Percentiles rank a stretch among this genome's conserved stretches.
Conservation (phyloP, 805 yeast genomes). For the Candida manassasensis region DNA sequence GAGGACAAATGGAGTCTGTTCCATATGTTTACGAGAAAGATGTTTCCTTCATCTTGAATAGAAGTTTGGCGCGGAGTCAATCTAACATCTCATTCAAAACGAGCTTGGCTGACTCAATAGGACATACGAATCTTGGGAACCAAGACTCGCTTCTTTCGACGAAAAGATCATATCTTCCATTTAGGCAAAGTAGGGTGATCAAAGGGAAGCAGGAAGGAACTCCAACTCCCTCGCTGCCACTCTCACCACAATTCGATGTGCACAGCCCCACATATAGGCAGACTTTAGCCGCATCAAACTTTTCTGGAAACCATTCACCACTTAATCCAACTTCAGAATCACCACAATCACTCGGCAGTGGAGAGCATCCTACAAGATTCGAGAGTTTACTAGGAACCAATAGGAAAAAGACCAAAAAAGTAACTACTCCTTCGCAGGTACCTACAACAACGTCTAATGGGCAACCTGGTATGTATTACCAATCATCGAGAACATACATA, state of each 20-base stretch:
- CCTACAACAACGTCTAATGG: slow-evolving; percentile 11
- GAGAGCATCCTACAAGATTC: slow-evolving; percentile 19
- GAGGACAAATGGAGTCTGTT: slow-evolving; percentile 60
- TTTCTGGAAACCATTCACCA: slow-evolving; percentile 6
- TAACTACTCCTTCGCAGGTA: slow-evolving; percentile 4
- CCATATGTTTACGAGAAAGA: slow-evolving; percentile 78
- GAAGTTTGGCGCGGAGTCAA: slow-evolving; percentile 67
- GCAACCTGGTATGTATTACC: slow-evolving; percentile 6
- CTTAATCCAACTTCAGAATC: slow-evolving; percentile 2
- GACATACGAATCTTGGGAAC: slow-evolving; percentile 13
- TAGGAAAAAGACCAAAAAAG: slow-evolving; percentile 19
- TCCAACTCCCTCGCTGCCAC: slow-evolving; percentile 20
- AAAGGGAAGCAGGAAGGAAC: slow-evolving; percentile 13
- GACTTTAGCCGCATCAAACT: slow-evolving; percentile 8
- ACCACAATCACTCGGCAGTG: slow-evolving; percentile 2
- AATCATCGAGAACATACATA: background rate
- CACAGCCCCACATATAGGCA: slow-evolving; percentile 11
- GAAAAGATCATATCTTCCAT: slow-evolving; percentile 39
- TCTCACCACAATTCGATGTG: slow-evolving; percentile 18
- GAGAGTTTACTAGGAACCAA: slow-evolving; percentile 23
- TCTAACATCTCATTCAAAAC: slow-evolving; percentile 77
- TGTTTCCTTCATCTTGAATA: slow-evolving; percentile 68
- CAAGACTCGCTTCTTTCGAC: slow-evolving; percentile 8
- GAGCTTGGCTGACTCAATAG: slow-evolving; percentile 62
- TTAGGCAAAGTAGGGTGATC: slow-evolving; percentile 27